A percentile compares a stretch with the other conserved stretches of the same genome.
phyloP scores from a whole-genome alignment of 306 rosid species.

The Casuarina equisetifolia region DNA sequence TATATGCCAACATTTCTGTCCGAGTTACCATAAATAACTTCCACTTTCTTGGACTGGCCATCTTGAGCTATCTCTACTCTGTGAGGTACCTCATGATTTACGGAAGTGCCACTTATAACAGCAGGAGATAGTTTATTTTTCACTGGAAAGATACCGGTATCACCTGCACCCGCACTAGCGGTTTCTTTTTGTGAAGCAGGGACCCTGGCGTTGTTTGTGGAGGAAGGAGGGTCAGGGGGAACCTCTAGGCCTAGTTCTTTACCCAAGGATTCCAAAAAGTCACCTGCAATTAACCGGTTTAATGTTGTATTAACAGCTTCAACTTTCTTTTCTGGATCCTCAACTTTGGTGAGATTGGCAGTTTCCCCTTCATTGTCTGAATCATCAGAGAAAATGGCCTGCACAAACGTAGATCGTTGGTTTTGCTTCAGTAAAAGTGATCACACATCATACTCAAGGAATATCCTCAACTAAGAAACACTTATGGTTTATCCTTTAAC shows the following conservation, averaged over 20 bases:
- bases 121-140: constrained; percentile 27
- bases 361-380: constrained; percentile 72
- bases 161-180: constrained; percentile 35
- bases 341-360: constrained; percentile 44
- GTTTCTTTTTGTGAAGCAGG: constrained; percentile 44
- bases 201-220: constrained; percentile 41
- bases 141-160: constrained; percentile 17
- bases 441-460: constrained; percentile 9
- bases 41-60: constrained; percentile 35
- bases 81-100: constrained; percentile 31
- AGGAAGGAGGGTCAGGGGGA: constrained; percentile 70
- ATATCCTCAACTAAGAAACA: constrained; percentile 15
- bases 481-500: constrained; percentile 15
- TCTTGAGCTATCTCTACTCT: constrained; percentile 33
- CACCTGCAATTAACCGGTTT: constrained; percentile 90
- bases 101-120: constrained; percentile 16
- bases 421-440: constrained; percentile 9
- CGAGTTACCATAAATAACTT: constrained; percentile 34
- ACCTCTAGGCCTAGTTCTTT: constrained; percentile 93
- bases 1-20: constrained; percentile 35
- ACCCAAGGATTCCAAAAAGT: constrained; percentile 94
- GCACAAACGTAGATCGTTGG: constrained; percentile 24
- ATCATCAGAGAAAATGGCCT: constrained; percentile 99
- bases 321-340: constrained; percentile 73
- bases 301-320: constrained; percentile 83